Conservation (phyloP, 2,329 filamentous ascomycete genomes). For the Alternaria gaisen region DNA sequence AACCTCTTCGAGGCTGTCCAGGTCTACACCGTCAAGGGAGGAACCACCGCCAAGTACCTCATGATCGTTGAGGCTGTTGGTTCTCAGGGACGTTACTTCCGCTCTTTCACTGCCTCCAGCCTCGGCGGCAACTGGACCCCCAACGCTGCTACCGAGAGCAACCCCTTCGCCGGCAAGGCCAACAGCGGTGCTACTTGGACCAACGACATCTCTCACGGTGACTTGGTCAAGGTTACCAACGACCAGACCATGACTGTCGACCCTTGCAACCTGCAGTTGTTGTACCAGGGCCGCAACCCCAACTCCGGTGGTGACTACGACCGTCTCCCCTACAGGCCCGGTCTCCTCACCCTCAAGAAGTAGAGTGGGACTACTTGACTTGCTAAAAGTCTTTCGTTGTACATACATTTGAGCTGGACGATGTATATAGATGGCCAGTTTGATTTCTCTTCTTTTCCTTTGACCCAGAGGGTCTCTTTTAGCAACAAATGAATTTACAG, state of each 20-base stretch:
- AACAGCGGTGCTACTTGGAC: conserved; percentile 73
- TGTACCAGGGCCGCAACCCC: conserved; percentile 68
- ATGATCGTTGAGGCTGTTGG: conserved; percentile 74
- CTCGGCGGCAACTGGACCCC: conserved; percentile 67
- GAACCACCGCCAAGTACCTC: conserved; percentile 63
- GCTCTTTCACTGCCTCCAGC: conserved; percentile 69
- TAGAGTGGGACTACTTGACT: background rate
- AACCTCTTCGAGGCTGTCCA: conserved; percentile 73
- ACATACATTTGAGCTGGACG: conserved; percentile 11
- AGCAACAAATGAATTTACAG: background rate
- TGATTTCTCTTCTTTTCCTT: conserved; percentile 2
- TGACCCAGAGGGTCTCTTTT: background rate
- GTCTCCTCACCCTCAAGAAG: conserved; percentile 29
- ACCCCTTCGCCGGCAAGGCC: conserved; percentile 72
- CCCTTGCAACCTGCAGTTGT: conserved; percentile 69
- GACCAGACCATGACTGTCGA: conserved; percentile 72
- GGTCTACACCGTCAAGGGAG: conserved; percentile 67
- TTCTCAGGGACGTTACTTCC: conserved; percentile 68
- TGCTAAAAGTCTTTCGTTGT: conserved; percentile 9
- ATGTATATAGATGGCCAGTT: conserved; percentile 11
- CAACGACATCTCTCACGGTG: conserved; percentile 73
- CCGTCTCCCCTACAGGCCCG: conserved; percentile 63
- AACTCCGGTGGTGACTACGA: conserved; percentile 58
- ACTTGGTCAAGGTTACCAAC: conserved; percentile 63
- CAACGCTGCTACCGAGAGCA: conserved; percentile 63